Base-by-base conservation (phyloP, 2,329 filamentous ascomycete species). In the Beauveria rudraprayagi region DNA sequence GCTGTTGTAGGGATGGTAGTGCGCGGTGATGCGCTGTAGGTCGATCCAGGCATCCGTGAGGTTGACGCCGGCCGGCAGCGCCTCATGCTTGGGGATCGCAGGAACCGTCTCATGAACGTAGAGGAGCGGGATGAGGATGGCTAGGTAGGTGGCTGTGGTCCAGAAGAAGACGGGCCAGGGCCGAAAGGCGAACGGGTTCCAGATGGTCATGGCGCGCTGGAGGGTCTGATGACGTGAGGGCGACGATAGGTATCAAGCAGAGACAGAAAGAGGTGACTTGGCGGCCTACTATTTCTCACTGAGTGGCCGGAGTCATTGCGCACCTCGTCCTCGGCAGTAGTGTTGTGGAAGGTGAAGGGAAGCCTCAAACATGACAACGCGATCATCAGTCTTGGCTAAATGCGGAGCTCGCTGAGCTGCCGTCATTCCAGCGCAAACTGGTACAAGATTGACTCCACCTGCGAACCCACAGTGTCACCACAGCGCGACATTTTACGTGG, bases 1-100 rank as follows among this genome's bases (percentile, higher is more conserved):
- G 66, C 89, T 92, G 75, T 96, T 97, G 77, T 91, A 96, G 0
- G 94, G 93, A 71, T 96, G 94, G 70, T 89, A 94, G 1, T 81
- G 80, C 65, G 80, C 80, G 40, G 89, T 93, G 54, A 99, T 80
- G 60, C 80, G 77, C 63, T 91, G 85, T 37, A 99, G 79, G 70
- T 97, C 92, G 14, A 80, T 75, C 92, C 92, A 97, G 43, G 93
- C 91, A 74, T 95, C 86, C 2, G 87, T 88, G 58, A 97, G 76
- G 69, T 96, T 91, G 68, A 95, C 77, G 19, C 91, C 92, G 9
- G 77, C 70, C 82, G 6, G 76, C 76, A 10, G 75, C 78, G 44
- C 81, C 77, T 43, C 52, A 16, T 66, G 64, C 58, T 79, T 77
- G 3, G 71, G 74, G 0, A 90, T 88, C 55, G 85, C 81, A 22